Conservation (phyloP, 305 asterid species). For the Solanum hybrid region DNA sequence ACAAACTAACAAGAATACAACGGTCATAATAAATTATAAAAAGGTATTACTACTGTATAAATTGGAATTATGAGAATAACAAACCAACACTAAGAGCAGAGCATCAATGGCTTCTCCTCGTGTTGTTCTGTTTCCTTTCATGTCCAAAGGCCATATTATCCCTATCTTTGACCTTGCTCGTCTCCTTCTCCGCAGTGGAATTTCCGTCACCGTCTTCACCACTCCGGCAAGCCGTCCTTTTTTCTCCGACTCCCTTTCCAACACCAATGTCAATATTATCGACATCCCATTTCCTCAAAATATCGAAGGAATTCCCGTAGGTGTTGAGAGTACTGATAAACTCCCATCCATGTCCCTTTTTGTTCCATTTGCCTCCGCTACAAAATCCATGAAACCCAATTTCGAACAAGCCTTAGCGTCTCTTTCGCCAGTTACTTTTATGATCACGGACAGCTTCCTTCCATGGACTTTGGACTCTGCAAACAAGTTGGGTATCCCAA, state of each 20-base stretch:
- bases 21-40: no score
- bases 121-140: constrained; percentile 31
- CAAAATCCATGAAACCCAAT: constrained; percentile 34
- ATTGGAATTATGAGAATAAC: background rate
- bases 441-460: constrained; percentile 54
- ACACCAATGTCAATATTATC: constrained; percentile 8
- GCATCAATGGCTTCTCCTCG: constrained; percentile 12
- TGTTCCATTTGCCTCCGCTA: constrained; percentile 23
- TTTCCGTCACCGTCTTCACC: constrained; percentile 45
- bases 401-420: constrained; percentile 33
- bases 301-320: constrained; percentile 36
- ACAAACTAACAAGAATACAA: no score
- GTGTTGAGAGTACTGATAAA: constrained; percentile 51
- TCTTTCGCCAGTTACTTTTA: constrained; percentile 23
- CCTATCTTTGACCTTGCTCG: constrained; percentile 54
- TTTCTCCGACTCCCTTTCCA: constrained; percentile 18
- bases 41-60: background rate
- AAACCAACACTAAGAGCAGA: background rate
- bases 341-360: constrained; percentile 56
- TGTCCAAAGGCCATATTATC: constrained; percentile 55
- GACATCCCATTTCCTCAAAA: constrained; percentile 48
- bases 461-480: constrained; percentile 55
- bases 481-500: constrained; percentile 31
- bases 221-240: constrained; percentile 43
- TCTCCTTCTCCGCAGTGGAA: constrained; percentile 31